Evolutionary conservation across 352 stramenopile genomes (phyloP).

Genomic region (Pythium pyrilobum): DNA sequence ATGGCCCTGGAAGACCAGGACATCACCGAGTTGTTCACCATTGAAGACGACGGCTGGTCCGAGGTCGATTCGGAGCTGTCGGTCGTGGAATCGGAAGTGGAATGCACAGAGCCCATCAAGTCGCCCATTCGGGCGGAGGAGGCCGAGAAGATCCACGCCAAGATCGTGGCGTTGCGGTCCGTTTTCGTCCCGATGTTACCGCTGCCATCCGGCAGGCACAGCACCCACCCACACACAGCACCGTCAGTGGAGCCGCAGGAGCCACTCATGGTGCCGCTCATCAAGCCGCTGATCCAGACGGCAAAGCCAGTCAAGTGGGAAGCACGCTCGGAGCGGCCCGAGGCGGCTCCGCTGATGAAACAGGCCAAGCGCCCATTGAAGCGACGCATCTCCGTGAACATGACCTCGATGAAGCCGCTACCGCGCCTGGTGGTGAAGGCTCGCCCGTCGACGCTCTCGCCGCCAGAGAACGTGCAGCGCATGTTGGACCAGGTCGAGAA

Average conservation of each 20-base stretch:
- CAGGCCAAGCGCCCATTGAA: neutral
- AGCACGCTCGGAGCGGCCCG: neutral
- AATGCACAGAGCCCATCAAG: neutral
- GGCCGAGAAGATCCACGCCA: neutral
- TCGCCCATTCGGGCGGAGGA: neutral
- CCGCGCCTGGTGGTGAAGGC: conserved; percentile 17
- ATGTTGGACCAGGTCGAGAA: conserved; percentile 28
- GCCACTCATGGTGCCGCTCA: conserved; percentile 2
- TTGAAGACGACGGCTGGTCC: conserved; percentile 10
- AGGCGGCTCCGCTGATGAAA: neutral
- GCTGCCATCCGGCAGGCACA: neutral
- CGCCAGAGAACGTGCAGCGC: conserved; percentile 13
- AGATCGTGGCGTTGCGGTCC: neutral
- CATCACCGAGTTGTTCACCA: conserved; percentile 6
- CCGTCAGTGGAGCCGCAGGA: neutral
- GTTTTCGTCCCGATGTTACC: conserved; percentile 6
- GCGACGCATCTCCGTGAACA: conserved; percentile 6
- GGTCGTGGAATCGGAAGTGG: neutral
- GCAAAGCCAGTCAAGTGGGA: conserved; percentile 1
- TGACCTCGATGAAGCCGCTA: conserved; percentile 6
- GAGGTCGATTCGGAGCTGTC: conserved; percentile 1
- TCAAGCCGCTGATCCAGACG: conserved; percentile 9
- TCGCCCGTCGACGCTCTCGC: conserved; percentile 12
- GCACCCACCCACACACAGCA: neutral
- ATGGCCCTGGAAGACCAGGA: conserved; percentile 6